Base-by-base conservation (phyloP, 352 stramenopile genomes). In the Phytopythium ostracodes region DNA sequence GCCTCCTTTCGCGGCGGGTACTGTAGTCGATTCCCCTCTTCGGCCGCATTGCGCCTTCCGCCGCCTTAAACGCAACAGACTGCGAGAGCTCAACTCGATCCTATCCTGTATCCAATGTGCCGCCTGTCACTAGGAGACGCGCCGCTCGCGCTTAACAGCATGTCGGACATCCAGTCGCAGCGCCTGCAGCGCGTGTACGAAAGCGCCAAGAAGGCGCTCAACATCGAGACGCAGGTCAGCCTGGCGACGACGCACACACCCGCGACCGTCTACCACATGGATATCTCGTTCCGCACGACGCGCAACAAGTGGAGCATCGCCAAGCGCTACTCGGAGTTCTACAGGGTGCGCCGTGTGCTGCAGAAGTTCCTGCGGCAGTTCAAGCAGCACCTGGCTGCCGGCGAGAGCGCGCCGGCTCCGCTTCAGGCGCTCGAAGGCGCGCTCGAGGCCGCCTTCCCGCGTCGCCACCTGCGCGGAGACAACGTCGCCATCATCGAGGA, bases 321-420 rank as follows among this genome's bases (percentile, higher is more conserved):
- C 47, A 94, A 92, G 68, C 86, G 86, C 42, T 94, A 92, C 73
- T 94, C 86, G 4, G 86, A 94, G 64, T 94, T 94, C 65, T 91
- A 87, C 70, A 70, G 74, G 24, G 61, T 90, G 22, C 86, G 86
- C 14, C 75, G 75, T 33, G 76, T 76, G 52, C 80, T 94, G 12
- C 68, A 66, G 43, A 83, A 81, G 63, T 87, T 87, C 50, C 36
- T 91, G 60, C 89, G 91, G 69, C 76, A 84, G 31, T 84, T 74
- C 76, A 66, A 31, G n/a, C 59, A 24, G 61, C 61, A 46, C 56
- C 69, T 20, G 56, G 35, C 35, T 22, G 36, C 49, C 14, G 33
- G 14, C 33, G 55, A 65, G n/a, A 27, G n/a, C 20, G 56, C 56
- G n/a, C 56, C 64, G 24, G 50, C 76, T 50, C 75, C 76, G 14